Evolutionary conservation across 257 asterid species (phyloP), one percentile per base, ranked within the genome.

Genomic region (Solanum tarijense): DNA sequence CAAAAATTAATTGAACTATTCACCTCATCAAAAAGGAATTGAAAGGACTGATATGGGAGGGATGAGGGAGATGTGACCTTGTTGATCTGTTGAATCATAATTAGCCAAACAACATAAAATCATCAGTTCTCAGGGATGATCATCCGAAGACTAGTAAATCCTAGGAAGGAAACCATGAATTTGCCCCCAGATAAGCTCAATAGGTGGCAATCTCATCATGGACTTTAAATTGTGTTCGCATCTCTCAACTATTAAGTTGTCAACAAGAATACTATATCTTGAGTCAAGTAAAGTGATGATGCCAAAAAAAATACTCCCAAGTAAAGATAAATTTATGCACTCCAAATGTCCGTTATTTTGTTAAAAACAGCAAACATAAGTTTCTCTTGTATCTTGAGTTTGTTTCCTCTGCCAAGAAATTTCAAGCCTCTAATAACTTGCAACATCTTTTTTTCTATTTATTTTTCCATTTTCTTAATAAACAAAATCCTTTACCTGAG

Each of bases 401-500:
- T n/a, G 6, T 36, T 12, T 0, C 43, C 60, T 76, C 52, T 76
- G 60, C 83, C 60, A 38, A 39, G 58, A 41, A 76, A 76, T 76
- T 76, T 78, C 2, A 36, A 25, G 62, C 62, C 35, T 78, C 60
- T 25, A 7, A 20, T 48, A 29, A 29, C 29, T 16, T 48, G 85
- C 43, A 82, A 46, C 69, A 31, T 48, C 20, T 48, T 82, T 23
- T 74, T 74, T 81, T 29, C 41, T 48, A 29, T 31, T 81, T 46
- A 29, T 81, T 9, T 46, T 82, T 81, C 85, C 29, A 9, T 27
- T 7, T 32, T 81, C 29, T 9, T 43, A 48, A 34, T 23, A 87
- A 55, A 76, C 73, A 87, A 35, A 25, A 52, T 21, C 82, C 34
- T 76, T 83, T 75, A 88, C 98, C 98, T 94, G 95, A 71, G 98